These are phyloP conservation scores for Candolleomyces eurysporus DNA, from an alignment of 768 basidiomycete genomes.

Conservation along the genomic window DNA sequence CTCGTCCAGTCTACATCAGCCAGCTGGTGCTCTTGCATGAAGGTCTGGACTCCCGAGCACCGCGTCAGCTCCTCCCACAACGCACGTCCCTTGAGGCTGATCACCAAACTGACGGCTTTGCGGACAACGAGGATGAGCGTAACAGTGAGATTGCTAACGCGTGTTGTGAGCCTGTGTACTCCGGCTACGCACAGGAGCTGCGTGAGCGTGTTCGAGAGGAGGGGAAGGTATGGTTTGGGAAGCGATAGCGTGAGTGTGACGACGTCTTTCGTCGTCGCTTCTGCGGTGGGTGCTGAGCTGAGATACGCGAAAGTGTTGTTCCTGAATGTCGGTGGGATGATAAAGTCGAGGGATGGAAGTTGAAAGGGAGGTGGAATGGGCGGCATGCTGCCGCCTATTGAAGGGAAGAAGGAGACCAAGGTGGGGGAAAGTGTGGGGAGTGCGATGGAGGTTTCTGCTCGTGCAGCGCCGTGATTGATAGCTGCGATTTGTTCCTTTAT, in stretches of 20 bases:
- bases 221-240: constrained; percentile 59
- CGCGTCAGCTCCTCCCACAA: constrained; percentile 17
- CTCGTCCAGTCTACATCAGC: background rate
- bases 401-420: constrained; percentile 6
- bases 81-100: constrained; percentile 59
- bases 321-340: constrained; percentile 18
- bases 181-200: constrained; percentile 85
- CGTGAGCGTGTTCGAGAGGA: constrained; percentile 76
- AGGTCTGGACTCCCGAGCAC: background rate
- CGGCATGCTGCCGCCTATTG: constrained; percentile 3
- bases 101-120: constrained; percentile 73
- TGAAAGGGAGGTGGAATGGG: constrained; percentile 31
- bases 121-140: constrained; percentile 79
- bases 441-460: constrained; percentile 22
- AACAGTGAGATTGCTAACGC: constrained; percentile 72
- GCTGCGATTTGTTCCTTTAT: constrained; percentile 45
- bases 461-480: constrained; percentile 41
- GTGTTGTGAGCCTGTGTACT: constrained; percentile 80
- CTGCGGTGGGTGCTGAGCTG: constrained; percentile 14
- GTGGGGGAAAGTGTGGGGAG: constrained; percentile 19
- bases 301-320: constrained; percentile 18
- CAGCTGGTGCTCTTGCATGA: background rate
- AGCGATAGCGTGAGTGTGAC: constrained; percentile 35
- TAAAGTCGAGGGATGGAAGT: constrained; percentile 24
- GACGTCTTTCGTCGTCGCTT: constrained; percentile 9